Conservation (phyloP, 2,329 filamentous ascomycete genomes). For the Massarina eburnea region DNA sequence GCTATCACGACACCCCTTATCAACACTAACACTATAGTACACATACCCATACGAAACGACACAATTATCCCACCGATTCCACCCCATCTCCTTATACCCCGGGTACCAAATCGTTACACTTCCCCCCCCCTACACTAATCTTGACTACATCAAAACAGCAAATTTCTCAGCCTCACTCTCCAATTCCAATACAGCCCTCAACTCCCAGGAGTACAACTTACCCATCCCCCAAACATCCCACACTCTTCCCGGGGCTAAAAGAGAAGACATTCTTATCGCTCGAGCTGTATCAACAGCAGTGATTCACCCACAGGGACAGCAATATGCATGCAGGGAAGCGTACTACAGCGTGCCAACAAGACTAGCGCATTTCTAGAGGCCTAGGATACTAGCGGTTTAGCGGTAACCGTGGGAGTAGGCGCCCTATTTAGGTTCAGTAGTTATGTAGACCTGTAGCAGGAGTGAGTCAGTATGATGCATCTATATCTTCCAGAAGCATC, state of each 20-base stretch:
- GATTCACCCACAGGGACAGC: background rate
- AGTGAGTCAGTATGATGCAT: background rate
- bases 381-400: background rate
- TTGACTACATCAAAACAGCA: background rate
- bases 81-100: slow-evolving; percentile 2
- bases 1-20: background rate
- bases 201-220: no score
- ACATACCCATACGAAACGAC: background rate
- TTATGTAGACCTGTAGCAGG: background rate
- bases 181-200: no score
- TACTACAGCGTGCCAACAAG: background rate
- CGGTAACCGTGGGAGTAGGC: background rate
- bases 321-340: no score
- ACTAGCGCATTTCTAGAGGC: background rate
- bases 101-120: slow-evolving; percentile 1
- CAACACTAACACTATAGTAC: background rate
- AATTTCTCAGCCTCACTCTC: background rate
- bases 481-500: no score
- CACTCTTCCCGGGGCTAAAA: slow-evolving; percentile 1
- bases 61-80: slow-evolving; percentile 4
- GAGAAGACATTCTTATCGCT: slow-evolving; percentile 3
- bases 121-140: background rate
- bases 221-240: slow-evolving; percentile 1
- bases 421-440: slow-evolving; percentile 3
- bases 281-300: background rate